Conservation (phyloP, 768 basidiomycete species). For the Lactarius indigo region DNA sequence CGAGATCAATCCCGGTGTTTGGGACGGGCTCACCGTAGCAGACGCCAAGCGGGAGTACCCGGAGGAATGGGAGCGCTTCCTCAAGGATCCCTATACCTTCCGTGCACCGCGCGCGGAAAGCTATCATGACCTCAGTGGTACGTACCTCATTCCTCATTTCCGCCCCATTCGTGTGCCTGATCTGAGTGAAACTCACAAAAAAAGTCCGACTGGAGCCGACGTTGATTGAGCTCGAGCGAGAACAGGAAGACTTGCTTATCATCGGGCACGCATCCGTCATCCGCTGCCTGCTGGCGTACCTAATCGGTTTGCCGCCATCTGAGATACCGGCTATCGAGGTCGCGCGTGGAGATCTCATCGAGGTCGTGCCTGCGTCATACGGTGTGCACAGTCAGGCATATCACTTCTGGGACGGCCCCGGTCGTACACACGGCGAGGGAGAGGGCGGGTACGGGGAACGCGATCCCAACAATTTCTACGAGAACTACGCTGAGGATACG, state of each 20-base stretch:
- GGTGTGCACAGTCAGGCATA: conserved; percentile 88
- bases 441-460: conserved; percentile 34
- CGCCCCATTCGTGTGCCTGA: background rate
- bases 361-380: conserved; percentile 84
- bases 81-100: conserved; percentile 90
- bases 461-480: conserved; percentile 80
- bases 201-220: conserved; percentile 90
- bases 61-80: conserved; percentile 90
- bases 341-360: conserved; percentile 93
- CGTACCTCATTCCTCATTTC: conserved; percentile 24
- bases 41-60: conserved; percentile 89
- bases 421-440: conserved; percentile 44
- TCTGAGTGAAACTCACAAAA: background rate
- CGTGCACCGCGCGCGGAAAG: conserved; percentile 93
- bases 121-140: conserved; percentile 92
- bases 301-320: conserved; percentile 89
- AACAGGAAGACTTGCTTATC: conserved; percentile 92
- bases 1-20: conserved; percentile 96
- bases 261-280: conserved; percentile 98
- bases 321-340: conserved; percentile 98
- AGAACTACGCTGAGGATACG: conserved; percentile 69
- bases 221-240: conserved; percentile 90
- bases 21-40: conserved; percentile 92
- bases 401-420: conserved; percentile 91
- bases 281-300: conserved; percentile 89